Conservation (phyloP, 2,329 filamentous ascomycete genomes). For the Tolypocladium sp. region DNA sequence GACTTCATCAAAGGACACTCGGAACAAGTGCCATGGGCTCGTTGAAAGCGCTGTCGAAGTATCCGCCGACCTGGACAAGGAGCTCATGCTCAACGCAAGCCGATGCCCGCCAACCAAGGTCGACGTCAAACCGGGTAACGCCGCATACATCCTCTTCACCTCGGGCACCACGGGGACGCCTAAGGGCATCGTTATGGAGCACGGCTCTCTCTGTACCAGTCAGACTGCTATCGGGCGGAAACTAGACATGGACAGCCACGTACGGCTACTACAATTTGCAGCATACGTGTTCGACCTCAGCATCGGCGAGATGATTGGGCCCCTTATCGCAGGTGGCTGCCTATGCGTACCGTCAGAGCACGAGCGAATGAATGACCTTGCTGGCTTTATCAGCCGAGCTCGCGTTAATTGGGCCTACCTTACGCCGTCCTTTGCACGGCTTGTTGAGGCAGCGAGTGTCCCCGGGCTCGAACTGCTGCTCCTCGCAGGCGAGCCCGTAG, state of each 20-base stretch:
- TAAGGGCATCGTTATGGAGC: constrained; percentile 9
- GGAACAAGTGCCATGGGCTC: too few species aligned
- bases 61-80: too few species aligned
- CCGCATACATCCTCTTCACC: constrained; percentile 7
- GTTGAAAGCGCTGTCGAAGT: too few species aligned
- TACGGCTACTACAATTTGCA: constrained; percentile 4
- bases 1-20: background rate
- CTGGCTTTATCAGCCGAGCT: constrained; percentile 1
- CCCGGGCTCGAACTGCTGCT: constrained; percentile 2
- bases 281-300: constrained; percentile 5
- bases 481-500: constrained; percentile 3
- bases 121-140: background rate
- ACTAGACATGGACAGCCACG: background rate
- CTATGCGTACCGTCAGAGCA: constrained; percentile 6
- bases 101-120: background rate
- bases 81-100: too few species aligned
- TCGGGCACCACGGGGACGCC: constrained; percentile 8
- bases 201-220: constrained; percentile 1
- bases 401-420: constrained; percentile 1
- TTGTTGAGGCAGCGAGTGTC: background rate
- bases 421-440: constrained; percentile 1
- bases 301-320: constrained; percentile 2
- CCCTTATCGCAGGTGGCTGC: constrained; percentile 2
- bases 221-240: background rate
- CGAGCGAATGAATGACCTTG: constrained; percentile 1